These are phyloP conservation scores for Cyberlindnera euphorbiiphila DNA, from an alignment of 805 yeast genomes.

Conservation along the genomic window DNA sequence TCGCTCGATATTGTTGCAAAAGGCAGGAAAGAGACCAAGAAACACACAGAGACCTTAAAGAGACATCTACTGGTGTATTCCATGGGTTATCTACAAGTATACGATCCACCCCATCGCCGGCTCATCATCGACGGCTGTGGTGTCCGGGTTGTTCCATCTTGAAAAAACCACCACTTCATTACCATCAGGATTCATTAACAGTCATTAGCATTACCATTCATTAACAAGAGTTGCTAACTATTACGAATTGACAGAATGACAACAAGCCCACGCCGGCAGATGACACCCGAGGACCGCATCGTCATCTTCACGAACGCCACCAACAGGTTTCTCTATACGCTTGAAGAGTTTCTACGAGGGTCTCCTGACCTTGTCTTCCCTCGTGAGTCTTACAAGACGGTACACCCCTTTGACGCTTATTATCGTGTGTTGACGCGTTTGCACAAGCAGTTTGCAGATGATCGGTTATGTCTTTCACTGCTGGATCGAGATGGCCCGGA, in stretches of 20 bases:
- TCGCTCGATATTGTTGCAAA: too few species aligned
- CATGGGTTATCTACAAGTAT: too few species aligned
- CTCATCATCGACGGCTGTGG: too few species aligned
- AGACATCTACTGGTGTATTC: too few species aligned
- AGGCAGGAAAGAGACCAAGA: too few species aligned
- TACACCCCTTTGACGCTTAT: conserved; percentile 6
- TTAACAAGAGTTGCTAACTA: too few species aligned
- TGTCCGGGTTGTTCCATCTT: too few species aligned
- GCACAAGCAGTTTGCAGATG: conserved; percentile 1
- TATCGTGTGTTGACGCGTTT: conserved; percentile 1
- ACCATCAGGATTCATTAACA: too few species aligned
- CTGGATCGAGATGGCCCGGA: neutral
- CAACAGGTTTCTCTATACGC: conserved; percentile 3
- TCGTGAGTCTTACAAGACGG: neutral
- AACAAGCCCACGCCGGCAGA: neutral
- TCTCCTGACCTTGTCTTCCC: conserved; percentile 1
- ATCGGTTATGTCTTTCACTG: conserved; percentile 1
- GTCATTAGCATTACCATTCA: too few species aligned
- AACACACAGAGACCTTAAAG: too few species aligned
- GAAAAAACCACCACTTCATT: too few species aligned
- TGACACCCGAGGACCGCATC: conserved; percentile 3
- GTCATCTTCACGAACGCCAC: conserved; percentile 7
- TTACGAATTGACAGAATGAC: neutral
- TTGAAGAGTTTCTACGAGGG: conserved; percentile 3
- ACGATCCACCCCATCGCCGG: too few species aligned